Evolutionary conservation across 2,329 filamentous ascomycete species (phyloP).

Genomic region (Verticillium albo-atrum): DNA sequence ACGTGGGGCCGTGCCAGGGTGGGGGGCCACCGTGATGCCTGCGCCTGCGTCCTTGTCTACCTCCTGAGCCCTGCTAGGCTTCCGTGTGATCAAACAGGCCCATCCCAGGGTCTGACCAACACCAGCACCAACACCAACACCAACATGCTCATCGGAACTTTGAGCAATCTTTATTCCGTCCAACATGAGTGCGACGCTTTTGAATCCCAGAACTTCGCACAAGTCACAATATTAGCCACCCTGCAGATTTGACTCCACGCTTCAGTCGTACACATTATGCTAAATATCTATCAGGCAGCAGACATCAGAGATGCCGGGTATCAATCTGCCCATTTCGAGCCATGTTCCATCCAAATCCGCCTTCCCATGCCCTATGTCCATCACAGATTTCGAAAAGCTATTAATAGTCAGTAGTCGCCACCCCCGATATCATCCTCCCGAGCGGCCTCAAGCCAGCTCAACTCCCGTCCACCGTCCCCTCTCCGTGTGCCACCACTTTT

Average conservation of each 20-base stretch:
- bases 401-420: neutral
- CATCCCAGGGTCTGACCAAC: neutral
- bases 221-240: too few species aligned
- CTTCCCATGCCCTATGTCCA: neutral
- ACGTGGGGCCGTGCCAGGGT: neutral
- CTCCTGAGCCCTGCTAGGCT: neutral
- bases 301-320: neutral
- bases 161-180: too few species aligned
- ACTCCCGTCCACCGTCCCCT: slow-evolving; percentile 35
- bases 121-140: too few species aligned
- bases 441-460: slow-evolving; percentile 9
- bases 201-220: too few species aligned
- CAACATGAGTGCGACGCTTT: too few species aligned
- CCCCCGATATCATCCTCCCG: neutral
- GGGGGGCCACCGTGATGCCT: neutral
- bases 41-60: neutral
- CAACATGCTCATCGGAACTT: too few species aligned
- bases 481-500: slow-evolving; percentile 47
- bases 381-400: neutral
- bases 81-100: neutral
- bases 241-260: too few species aligned
- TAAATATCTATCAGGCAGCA: neutral
- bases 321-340: neutral
- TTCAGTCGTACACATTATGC: neutral
- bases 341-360: neutral